phyloP scores from a whole-genome alignment of 2,329 filamentous ascomycete genomes.

The Cladophialophora bantiana region DNA sequence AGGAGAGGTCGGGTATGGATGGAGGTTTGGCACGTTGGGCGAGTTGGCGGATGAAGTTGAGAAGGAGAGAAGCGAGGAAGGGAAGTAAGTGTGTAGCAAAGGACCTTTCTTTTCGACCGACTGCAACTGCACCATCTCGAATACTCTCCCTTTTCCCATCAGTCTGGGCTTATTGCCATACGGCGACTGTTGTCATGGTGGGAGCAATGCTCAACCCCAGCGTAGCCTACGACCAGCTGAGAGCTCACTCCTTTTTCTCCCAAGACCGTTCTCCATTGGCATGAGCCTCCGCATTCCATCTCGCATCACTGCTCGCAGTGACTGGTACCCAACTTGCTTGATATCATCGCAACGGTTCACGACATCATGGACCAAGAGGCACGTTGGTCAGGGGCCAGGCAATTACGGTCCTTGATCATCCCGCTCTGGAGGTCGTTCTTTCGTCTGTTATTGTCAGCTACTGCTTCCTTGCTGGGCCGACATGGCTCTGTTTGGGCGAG shows the following conservation, averaged over 20 bases:
- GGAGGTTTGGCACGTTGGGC: constrained; percentile 65
- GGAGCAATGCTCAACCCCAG: background rate
- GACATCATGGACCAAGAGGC: constrained; percentile 44
- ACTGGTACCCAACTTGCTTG: constrained; percentile 44
- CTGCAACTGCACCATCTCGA: background rate
- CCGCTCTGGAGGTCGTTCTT: background rate
- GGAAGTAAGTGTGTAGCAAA: background rate
- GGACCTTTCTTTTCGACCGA: background rate
- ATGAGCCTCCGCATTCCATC: constrained; percentile 38
- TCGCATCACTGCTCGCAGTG: constrained; percentile 36
- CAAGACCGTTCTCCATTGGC: constrained; percentile 35
- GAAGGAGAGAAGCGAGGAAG: constrained; percentile 16
- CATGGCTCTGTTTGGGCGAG: too few species aligned
- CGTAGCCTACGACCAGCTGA: background rate
- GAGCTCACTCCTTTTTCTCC: constrained; percentile 25
- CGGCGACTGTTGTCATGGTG: background rate
- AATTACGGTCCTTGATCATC: too few species aligned
- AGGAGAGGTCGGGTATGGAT: constrained; percentile 56
- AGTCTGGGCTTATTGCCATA: background rate
- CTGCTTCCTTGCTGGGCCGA: background rate
- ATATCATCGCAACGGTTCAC: constrained; percentile 47
- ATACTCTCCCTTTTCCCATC: background rate
- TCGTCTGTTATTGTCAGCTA: background rate
- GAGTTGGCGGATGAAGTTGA: constrained; percentile 66
- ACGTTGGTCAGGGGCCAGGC: background rate